Evolutionary conservation across 2,329 filamentous ascomycete genomes (phyloP), one percentile per base, ranked within the genome.

Genomic region (Aspergillus oerlinghausenensis): DNA sequence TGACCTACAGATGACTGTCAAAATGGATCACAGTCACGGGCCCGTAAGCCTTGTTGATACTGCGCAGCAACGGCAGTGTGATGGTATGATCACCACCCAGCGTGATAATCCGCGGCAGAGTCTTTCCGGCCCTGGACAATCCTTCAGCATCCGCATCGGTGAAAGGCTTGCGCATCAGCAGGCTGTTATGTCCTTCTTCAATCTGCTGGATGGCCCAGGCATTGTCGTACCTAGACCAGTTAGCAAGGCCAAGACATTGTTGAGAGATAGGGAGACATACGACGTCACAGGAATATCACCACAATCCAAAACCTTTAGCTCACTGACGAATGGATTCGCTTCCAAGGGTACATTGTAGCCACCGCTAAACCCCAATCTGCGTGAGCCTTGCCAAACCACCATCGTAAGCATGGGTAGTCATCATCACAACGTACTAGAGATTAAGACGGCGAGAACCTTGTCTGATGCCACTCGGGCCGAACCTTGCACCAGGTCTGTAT

Each of bases 371-470:
- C 75, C 70, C 60, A 81, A 67, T 69, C 75, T 81, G 56, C 75
- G 73, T 77, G 71, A 78, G 69, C 69, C 70, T 76, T 68, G 62
- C 9, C 40, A 28, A 5, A 10, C 14, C 19, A 19, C 40, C 14
- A 48, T 43, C 50, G 62, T 69, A 66, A 68, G 66, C 62, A 60
- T 58, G n/a, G 19, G n/a, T 50, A 52, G 50, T 45, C 28, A 55
- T 56, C 38, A 51, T 51, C 54, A 38, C 54, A 38, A 82, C 86
- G 67, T 86, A 92, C 89, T 94, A 94, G 56, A 94, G 86, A 77
- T 93, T 94, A 63, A 94, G 83, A 63, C 90, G 84, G 68, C 90
- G 86, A 69, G 89, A 93, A 75, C 90, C 90, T 80, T 94, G 90
- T 71, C 90, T 84, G 66, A 94, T 93, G 50, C 90, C 90, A 32